Conservation (phyloP, 768 basidiomycete genomes). For the Collybiopsis confluens region DNA sequence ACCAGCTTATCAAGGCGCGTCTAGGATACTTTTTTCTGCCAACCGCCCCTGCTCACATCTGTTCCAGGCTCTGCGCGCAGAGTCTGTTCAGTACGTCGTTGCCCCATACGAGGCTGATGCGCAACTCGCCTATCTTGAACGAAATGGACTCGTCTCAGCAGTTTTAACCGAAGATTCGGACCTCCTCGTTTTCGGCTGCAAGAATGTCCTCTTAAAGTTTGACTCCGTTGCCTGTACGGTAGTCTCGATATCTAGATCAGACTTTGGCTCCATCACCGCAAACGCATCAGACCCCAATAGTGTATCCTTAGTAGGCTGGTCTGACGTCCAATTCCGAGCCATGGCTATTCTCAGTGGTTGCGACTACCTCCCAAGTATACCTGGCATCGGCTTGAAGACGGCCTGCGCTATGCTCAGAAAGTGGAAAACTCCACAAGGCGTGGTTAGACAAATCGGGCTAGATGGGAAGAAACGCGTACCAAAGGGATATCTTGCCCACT, state of each 20-base stretch:
- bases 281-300: conserved; percentile 44
- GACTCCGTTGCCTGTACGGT: conserved; percentile 66
- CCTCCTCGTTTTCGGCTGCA: conserved; percentile 95
- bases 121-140: conserved; percentile 90
- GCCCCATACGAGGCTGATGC: conserved; percentile 99
- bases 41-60: neutral
- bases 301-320: conserved; percentile 85
- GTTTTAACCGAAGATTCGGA: conserved; percentile 98
- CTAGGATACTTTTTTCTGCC: neutral
- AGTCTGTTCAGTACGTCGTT: conserved; percentile 79
- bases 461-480: conserved; percentile 88
- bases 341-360: conserved; percentile 95
- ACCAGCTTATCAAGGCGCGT: conserved; percentile 89
- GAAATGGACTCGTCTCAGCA: conserved; percentile 75
- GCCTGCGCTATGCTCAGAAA: conserved; percentile 79
- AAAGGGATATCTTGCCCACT: conserved; percentile 66
- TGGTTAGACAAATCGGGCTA: conserved; percentile 65
- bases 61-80: conserved; percentile 78
- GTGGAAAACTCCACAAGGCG: conserved; percentile 83
- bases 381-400: conserved; percentile 91
- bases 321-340: conserved; percentile 82
- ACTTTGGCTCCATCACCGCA: conserved; percentile 58
- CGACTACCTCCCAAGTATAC: conserved; percentile 88
- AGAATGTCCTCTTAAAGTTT: conserved; percentile 89
- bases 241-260: conserved; percentile 57